These are phyloP conservation scores for Postia placenta DNA, from an alignment of 768 basidiomycete species.

Conservation along the genomic window DNA sequence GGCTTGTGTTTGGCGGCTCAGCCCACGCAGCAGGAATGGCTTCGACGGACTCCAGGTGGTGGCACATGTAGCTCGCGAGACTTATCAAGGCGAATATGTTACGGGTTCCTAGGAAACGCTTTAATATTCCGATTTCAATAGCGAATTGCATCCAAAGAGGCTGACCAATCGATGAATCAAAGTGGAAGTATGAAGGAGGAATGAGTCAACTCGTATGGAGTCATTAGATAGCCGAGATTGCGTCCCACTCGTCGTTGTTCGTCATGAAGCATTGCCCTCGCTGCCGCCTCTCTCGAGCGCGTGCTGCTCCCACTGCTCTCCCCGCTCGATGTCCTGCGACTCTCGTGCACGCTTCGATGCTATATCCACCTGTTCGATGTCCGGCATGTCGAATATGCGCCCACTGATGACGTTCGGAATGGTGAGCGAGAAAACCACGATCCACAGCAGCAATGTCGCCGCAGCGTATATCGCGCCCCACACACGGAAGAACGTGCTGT, in stretches of 20 bases:
- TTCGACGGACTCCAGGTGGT: not conserved
- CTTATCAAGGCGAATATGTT: no score
- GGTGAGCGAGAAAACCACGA: slow-evolving; percentile 40
- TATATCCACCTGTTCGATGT: slow-evolving; percentile 26
- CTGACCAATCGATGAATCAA: no score
- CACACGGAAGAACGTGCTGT: slow-evolving; percentile 49
- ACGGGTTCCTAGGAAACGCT: no score
- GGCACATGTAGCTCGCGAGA: not conserved
- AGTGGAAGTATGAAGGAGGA: no score
- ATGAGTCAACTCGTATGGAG: no score
- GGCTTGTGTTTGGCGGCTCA: not conserved
- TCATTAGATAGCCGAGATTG: no score
- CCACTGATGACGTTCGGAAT: slow-evolving; percentile 27
- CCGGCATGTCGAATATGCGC: slow-evolving; percentile 38
- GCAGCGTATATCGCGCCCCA: slow-evolving; percentile 51
- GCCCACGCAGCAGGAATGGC: not conserved
- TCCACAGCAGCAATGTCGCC: slow-evolving; percentile 47
- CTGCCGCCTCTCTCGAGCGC: not conserved
- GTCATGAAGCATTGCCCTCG: not conserved
- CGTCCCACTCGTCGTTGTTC: no score
- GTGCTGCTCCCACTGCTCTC: not conserved
- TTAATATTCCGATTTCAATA: no score
- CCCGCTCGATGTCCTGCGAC: not conserved
- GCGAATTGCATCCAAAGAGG: no score
- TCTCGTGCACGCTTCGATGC: not conserved